A percentile compares a stretch with the other conserved stretches of the same genome.
Conservation (phyloP, 257 asterid species). For the Plantago major region DNA sequence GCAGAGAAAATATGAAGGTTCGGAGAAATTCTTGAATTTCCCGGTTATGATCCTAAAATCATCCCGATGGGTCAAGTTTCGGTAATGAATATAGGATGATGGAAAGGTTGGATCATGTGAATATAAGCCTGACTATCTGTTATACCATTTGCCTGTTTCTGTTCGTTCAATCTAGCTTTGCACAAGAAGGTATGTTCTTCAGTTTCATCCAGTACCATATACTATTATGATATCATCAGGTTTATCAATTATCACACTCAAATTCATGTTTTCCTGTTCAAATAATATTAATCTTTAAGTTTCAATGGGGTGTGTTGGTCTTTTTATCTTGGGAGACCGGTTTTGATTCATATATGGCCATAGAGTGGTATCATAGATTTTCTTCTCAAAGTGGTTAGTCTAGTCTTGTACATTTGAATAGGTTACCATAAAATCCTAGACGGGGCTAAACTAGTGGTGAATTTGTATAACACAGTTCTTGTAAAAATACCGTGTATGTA, state of each 20-base stretch:
- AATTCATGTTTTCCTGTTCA: neutral
- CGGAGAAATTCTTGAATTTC: neutral
- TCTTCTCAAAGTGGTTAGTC: no score
- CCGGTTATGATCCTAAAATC: conserved; percentile 25
- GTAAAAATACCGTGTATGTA: no score
- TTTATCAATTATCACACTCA: neutral
- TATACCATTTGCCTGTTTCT: conserved; percentile 31
- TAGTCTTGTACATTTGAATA: no score
- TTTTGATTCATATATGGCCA: no score
- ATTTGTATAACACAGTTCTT: no score
- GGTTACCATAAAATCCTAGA: no score
- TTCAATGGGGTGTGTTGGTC: no score
- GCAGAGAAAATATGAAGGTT: neutral
- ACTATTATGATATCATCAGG: no score
- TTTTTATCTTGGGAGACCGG: no score
- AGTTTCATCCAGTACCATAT: no score
- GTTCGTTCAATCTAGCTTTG: conserved; percentile 29
- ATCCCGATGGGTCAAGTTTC: conserved; percentile 37
- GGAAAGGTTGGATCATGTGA: conserved; percentile 40
- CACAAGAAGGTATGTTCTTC: conserved; percentile 58
- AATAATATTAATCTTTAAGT: neutral
- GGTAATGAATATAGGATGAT: conserved; percentile 42
- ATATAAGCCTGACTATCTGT: conserved; percentile 26
- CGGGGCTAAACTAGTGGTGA: no score
- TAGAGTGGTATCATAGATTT: no score